These are phyloP conservation scores for Acanthamoeba healyi DNA, from an alignment of 208 protist species.

Conservation along the genomic window DNA sequence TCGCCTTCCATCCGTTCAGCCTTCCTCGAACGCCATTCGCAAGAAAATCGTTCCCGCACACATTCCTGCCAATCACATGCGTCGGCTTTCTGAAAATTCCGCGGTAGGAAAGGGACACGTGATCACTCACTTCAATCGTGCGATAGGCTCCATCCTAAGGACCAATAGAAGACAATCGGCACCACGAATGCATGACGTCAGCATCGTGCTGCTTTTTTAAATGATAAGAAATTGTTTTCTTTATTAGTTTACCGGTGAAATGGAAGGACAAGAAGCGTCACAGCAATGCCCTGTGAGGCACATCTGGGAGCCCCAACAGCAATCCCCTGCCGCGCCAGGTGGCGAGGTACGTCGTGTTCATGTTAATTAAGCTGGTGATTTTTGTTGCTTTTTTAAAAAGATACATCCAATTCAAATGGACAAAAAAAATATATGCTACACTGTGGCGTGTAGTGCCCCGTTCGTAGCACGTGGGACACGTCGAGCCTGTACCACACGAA, in stretches of 20 bases:
- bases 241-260: no score
- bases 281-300: constrained; percentile 43
- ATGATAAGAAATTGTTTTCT: neutral
- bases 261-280: neutral
- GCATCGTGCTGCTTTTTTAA: no score
- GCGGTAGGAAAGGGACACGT: no score
- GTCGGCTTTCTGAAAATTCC: neutral
- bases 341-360: neutral
- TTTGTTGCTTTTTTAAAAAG: neutral
- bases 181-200: no score
- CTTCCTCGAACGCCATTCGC: constrained; percentile 41
- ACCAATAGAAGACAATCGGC: no score
- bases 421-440: neutral
- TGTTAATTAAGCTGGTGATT: no score
- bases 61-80: neutral
- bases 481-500: constrained; percentile 7
- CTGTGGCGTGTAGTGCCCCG: neutral
- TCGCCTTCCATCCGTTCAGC: neutral
- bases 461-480: constrained; percentile 31
- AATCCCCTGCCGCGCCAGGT: neutral
- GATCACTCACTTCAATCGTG: no score
- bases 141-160: no score
- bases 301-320: neutral
- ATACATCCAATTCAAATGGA: neutral
- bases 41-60: neutral